Evolutionary conservation across 2,329 filamentous ascomycete species (phyloP), one percentile per base, ranked within the genome.

Genomic region (Tolypocladium tropicale): DNA sequence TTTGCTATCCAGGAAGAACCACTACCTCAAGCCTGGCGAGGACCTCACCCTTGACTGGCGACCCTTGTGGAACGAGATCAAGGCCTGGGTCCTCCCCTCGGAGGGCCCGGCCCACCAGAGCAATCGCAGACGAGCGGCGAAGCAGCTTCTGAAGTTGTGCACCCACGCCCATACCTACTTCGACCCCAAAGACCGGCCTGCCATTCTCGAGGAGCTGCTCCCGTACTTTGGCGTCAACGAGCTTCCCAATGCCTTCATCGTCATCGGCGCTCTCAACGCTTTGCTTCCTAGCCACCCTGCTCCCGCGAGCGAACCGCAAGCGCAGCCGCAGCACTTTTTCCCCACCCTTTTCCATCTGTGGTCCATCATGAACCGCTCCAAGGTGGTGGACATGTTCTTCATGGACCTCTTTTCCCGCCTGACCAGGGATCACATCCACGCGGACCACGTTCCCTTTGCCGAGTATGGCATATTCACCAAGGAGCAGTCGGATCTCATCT

Each of bases 261-360:
- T 96, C n/a, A 83, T 89, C 28, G 92, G 90, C 3, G 74, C 93
- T 58, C 78, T 99, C 65, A 96, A 95, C 65, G 76, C 95, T 60
- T 78, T 99, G 65, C 80, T 99, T 59, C 94, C 94, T 21, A 96
- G 93, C 9, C 83, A 85, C 37, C 85, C 91, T 1, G 83, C 88
- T 3, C 88, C 90, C 4, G 79, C 83, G 30, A 83, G 84, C 33
- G 83, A 88, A 63, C 77, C 79, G 34, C 83, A 91, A 63, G 83
- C 95, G n/a, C 85, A 91, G 63, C 93, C 94, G 1, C 86, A 92
- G 62, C 85, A 93, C 66, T 93, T 95, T 65, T 76, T 97, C 37
- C 94, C 94, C 3, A 96, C 93, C 0, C 87, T 96, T 64, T 99
- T 99, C 76, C 94, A 99, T 70, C 74, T 97, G 1, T 99, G 94